Evolutionary conservation across 73 alveolate species (phyloP).

Genomic region (Symbiodinium pilosum): DNA sequence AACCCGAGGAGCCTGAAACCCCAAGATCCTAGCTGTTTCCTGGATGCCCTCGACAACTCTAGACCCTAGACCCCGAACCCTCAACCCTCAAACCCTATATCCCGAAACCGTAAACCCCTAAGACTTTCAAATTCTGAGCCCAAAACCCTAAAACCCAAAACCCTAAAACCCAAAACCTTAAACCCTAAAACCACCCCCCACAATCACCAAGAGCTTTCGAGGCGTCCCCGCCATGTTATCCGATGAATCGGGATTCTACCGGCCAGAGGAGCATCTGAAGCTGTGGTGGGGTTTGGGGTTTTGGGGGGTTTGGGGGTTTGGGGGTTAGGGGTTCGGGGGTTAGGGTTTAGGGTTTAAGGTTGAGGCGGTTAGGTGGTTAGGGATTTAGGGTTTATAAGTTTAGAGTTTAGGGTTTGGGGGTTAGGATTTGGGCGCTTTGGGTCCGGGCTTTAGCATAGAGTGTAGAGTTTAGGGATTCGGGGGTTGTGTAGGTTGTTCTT

Average conservation of each 20-base stretch:
- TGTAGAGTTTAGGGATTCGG: too few species aligned
- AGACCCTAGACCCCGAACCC: not conserved
- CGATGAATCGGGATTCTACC: slow-evolving; percentile 58
- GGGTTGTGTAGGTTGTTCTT: not conserved
- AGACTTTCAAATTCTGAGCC: too few species aligned
- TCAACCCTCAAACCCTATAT: not conserved
- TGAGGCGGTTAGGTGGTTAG: not conserved
- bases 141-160: not conserved
- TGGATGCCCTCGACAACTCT: too few species aligned
- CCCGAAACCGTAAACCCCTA: not conserved
- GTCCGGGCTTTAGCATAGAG: too few species aligned
- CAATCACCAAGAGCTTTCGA: too few species aligned
- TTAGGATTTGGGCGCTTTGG: too few species aligned
- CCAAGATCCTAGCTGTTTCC: too few species aligned
- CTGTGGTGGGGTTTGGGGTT: not conserved
- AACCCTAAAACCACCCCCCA: not conserved
- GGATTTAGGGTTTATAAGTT: not conserved
- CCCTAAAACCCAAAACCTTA: not conserved
- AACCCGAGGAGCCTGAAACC: too few species aligned
- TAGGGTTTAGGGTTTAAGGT: not conserved
- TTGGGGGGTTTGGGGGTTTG: not conserved
- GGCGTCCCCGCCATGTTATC: slow-evolving; percentile 82
- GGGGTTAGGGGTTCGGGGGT: not conserved
- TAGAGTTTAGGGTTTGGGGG: not conserved
- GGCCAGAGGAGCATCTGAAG: slow-evolving; percentile 36